phyloP scores from a whole-genome alignment of 2,329 filamentous ascomycete species.

The Hypoxylon rubiginosum region DNA sequence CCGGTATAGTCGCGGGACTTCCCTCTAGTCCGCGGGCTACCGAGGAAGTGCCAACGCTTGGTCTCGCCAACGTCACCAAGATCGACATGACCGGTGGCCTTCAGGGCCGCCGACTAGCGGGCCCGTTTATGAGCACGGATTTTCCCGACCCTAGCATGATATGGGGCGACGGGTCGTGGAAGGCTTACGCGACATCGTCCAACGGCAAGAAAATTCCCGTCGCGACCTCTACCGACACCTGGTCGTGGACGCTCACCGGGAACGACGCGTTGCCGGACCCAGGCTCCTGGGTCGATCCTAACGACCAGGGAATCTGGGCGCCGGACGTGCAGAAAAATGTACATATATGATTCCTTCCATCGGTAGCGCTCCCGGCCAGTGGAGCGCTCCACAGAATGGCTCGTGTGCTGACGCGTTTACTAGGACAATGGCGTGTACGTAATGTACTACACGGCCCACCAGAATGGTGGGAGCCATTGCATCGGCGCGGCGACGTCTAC shows the following conservation, averaged over 20 bases:
- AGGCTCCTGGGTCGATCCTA: conserved; percentile 48
- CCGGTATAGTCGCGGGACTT: conserved; percentile 42
- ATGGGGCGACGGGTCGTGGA: conserved; percentile 50
- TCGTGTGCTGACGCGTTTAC: neutral
- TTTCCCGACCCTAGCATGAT: conserved; percentile 51
- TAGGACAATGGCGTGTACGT: conserved; percentile 50
- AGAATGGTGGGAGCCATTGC: conserved; percentile 49
- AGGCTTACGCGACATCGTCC: conserved; percentile 50
- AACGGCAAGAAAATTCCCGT: conserved; percentile 48
- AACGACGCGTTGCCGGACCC: conserved; percentile 48
- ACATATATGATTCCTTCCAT: conserved; percentile 8
- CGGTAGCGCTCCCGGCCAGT: neutral
- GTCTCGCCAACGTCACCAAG: conserved; percentile 47
- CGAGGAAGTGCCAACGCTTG: conserved; percentile 37
- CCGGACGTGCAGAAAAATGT: conserved; percentile 52
- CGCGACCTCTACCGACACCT: conserved; percentile 47
- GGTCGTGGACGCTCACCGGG: conserved; percentile 46
- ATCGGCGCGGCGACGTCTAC: conserved; percentile 50
- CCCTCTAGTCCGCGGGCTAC: conserved; percentile 33
- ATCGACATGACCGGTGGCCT: conserved; percentile 34
- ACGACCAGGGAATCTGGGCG: conserved; percentile 48
- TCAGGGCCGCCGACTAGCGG: conserved; percentile 40
- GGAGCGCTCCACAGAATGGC: neutral
- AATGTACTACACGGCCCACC: conserved; percentile 51
- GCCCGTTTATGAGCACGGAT: conserved; percentile 44